Conservation (phyloP, 148 eudicot genomes). For the Diospyros lotus region DNA sequence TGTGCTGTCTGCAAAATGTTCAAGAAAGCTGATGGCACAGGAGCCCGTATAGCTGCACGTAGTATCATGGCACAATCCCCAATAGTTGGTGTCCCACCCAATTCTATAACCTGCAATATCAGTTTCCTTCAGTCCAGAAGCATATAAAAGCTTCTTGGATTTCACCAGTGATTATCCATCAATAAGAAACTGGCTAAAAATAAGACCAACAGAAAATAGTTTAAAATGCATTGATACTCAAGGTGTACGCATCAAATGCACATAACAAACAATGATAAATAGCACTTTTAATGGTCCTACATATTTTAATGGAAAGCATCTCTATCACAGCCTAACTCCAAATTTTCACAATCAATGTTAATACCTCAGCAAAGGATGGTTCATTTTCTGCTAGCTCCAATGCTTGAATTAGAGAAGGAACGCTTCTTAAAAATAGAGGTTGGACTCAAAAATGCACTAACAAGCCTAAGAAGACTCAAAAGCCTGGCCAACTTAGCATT, state of each 20-base stretch:
- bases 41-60: constrained; percentile 92
- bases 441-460: background rate
- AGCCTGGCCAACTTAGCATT: background rate
- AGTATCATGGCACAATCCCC: constrained; percentile 96
- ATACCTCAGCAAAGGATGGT: background rate
- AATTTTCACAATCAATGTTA: background rate
- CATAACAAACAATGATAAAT: background rate
- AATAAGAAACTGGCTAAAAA: background rate
- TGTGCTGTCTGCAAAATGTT: constrained; percentile 81
- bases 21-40: constrained; percentile 84
- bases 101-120: constrained; percentile 70
- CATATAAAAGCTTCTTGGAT: background rate
- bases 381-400: background rate
- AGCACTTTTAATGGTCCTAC: background rate
- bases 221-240: background rate
- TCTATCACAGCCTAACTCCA: background rate
- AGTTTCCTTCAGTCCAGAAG: constrained; percentile 6
- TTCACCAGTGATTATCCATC: background rate
- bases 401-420: background rate
- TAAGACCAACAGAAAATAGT: background rate
- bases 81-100: constrained; percentile 92
- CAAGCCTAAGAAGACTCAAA: background rate
- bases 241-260: background rate
- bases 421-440: background rate
- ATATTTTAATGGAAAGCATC: background rate